phyloP scores from a whole-genome alignment of 345 rosid species.

The Pelargonium nanum region DNA sequence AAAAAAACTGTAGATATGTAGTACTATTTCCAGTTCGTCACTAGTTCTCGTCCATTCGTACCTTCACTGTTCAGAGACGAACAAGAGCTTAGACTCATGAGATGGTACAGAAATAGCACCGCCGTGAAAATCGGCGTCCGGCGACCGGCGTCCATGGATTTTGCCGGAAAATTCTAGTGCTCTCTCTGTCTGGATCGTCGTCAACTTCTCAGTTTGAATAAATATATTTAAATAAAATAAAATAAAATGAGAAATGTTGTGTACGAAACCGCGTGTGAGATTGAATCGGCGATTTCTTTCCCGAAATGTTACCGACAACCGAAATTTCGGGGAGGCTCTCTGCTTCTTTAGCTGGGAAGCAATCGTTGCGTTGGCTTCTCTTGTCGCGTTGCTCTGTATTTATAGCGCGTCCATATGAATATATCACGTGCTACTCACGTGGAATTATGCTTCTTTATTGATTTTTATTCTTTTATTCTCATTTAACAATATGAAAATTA shows the following conservation, averaged over 20 bases:
- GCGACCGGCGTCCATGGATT: background rate
- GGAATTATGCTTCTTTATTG: background rate
- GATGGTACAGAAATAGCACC: background rate
- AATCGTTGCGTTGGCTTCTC: background rate
- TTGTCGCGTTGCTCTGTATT: background rate
- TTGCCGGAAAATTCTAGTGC: background rate
- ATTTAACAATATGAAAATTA: too few relatives aligned
- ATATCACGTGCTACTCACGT: background rate
- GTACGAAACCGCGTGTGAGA: background rate
- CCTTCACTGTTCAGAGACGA: slow-evolving; percentile 54
- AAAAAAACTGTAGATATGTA: too few relatives aligned
- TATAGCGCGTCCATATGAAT: background rate
- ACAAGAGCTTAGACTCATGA: slow-evolving; percentile 19
- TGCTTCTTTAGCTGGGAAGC: background rate
- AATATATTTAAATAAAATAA: too few relatives aligned
- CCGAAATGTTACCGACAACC: background rate
- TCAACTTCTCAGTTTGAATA: background rate
- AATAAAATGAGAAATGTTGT: background rate
- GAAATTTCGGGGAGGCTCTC: too few relatives aligned
- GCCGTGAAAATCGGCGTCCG: background rate
- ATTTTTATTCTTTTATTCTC: too few relatives aligned
- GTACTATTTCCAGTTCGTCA: background rate
- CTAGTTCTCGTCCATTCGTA: slow-evolving; percentile 14
- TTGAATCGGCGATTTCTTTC: too few relatives aligned
- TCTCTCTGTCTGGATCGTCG: background rate